Evolutionary conservation across 2,329 filamentous ascomycete species (phyloP).

Genomic region (Ambrosiella xylebori): DNA sequence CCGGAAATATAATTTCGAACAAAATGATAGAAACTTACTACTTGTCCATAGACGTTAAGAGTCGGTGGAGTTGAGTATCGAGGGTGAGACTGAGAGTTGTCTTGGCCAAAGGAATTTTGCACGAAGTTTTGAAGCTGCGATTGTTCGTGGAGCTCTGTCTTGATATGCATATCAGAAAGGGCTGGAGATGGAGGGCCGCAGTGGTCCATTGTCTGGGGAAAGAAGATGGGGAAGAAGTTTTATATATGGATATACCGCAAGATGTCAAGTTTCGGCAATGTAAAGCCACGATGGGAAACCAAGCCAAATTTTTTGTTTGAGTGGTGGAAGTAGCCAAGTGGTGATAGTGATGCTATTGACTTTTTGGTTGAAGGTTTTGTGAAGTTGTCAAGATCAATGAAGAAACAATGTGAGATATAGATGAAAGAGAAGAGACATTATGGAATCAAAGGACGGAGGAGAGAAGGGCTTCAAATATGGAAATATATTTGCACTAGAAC

Average conservation of each 20-base stretch:
- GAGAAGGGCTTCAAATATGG: background rate
- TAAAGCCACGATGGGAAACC: no score
- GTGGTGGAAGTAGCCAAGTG: no score
- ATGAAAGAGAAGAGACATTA: background rate
- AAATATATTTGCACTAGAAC: background rate
- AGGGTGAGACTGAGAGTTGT: background rate
- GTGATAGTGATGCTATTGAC: no score
- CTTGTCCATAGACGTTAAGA: background rate
- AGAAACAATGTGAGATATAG: no score
- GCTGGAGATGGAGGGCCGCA: constrained; percentile 29
- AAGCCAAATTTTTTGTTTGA: no score
- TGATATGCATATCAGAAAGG: constrained; percentile 16
- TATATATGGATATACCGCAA: no score
- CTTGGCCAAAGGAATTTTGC: background rate
- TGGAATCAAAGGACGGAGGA: background rate
- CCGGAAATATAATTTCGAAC: background rate
- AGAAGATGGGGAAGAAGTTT: background rate
- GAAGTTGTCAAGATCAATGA: no score
- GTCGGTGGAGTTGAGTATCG: background rate
- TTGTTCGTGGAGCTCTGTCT: background rate
- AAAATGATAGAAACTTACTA: background rate
- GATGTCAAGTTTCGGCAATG: no score
- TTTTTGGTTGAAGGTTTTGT: no score
- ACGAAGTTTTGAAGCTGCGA: background rate
- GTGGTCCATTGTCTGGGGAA: constrained; percentile 21